phyloP scores from a whole-genome alignment of 2,329 filamentous ascomycete species.

The Lachnellula occidentalis region DNA sequence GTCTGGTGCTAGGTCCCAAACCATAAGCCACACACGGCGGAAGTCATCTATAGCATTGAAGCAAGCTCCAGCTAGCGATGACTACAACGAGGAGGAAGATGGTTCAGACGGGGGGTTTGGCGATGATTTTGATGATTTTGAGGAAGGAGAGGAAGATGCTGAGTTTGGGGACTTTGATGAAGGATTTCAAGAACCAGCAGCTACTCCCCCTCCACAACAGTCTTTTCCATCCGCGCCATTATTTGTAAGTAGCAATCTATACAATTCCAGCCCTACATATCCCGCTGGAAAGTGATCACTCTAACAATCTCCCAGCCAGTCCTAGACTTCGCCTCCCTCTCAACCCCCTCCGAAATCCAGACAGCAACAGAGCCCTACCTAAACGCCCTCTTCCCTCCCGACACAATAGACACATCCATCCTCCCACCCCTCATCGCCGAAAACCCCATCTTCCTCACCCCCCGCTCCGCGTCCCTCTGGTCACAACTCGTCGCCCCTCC shows the following conservation, averaged over 20 bases:
- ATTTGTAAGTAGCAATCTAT: conserved; percentile 39
- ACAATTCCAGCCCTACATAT: conserved; percentile 8
- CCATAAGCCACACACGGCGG: conserved; percentile 36
- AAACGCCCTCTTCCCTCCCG: conserved; percentile 57
- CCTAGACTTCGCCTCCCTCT: conserved; percentile 60
- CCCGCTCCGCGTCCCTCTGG: conserved; percentile 87
- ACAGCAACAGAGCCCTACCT: conserved; percentile 61
- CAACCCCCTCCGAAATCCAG: conserved; percentile 52
- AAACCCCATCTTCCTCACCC: conserved; percentile 71
- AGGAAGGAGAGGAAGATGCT: conserved; percentile 46
- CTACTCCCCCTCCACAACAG: conserved; percentile 32
- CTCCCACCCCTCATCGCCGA: conserved; percentile 39
- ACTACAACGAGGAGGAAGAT: conserved; percentile 54
- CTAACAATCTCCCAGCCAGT: conserved; percentile 47
- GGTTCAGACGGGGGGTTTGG: conserved; percentile 48
- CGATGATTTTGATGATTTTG: conserved; percentile 66
- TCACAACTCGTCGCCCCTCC: conserved; percentile 93
- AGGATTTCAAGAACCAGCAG: conserved; percentile 52
- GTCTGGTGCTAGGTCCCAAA: conserved; percentile 43
- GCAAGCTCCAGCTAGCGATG: conserved; percentile 41
- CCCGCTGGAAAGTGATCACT: conserved; percentile 2
- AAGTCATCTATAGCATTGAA: conserved; percentile 28
- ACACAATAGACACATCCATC: conserved; percentile 46
- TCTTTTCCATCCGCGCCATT: conserved; percentile 31
- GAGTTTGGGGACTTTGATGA: conserved; percentile 55